Percentiles rank a stretch among this genome's conserved stretches.
Evolutionary conservation across 352 stramenopile genomes (phyloP).

Genomic region (Globisporangium spiculum): DNA sequence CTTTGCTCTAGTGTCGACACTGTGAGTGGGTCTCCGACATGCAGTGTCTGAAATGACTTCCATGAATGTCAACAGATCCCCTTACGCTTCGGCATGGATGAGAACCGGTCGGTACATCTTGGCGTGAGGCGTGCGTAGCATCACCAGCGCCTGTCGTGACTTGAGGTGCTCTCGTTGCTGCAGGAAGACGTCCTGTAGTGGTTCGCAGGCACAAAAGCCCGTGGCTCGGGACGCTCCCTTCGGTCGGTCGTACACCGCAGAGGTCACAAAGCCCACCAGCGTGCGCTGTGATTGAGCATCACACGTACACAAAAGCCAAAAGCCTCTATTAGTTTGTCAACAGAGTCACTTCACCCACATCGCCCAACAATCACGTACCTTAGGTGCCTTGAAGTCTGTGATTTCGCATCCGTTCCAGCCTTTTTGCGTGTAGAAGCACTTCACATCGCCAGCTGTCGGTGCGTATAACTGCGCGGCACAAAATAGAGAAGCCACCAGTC

Average conservation of each 20-base stretch:
- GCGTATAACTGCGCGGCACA: slow-evolving; percentile 27
- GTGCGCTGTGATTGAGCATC: slow-evolving; percentile 23
- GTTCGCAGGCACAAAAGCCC: slow-evolving; percentile 65
- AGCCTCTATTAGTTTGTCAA: not conserved
- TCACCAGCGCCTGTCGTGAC: slow-evolving; percentile 31
- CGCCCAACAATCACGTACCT: slow-evolving; percentile 1
- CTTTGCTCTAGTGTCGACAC: not conserved
- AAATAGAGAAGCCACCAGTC: slow-evolving; percentile 3
- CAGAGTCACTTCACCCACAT: not conserved
- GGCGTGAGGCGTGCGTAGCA: slow-evolving; percentile 43
- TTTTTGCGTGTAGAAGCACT: slow-evolving; percentile 26
- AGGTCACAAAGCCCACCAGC: slow-evolving; percentile 67
- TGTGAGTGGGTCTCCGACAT: not conserved
- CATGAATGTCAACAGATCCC: not conserved
- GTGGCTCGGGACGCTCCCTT: slow-evolving; percentile 60
- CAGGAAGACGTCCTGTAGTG: slow-evolving; percentile 61
- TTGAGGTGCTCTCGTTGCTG: slow-evolving; percentile 7
- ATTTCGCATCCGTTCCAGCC: slow-evolving; percentile 36
- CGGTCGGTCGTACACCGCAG: slow-evolving; percentile 73
- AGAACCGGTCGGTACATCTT: slow-evolving; percentile 50
- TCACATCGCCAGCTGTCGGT: slow-evolving; percentile 27
- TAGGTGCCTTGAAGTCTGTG: slow-evolving; percentile 4
- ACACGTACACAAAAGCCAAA: not conserved
- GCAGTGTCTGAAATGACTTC: not conserved
- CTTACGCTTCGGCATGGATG: slow-evolving; percentile 10